Evolutionary conservation across 306 rosid genomes (phyloP).

Genomic region (Sicyos edulis): DNA sequence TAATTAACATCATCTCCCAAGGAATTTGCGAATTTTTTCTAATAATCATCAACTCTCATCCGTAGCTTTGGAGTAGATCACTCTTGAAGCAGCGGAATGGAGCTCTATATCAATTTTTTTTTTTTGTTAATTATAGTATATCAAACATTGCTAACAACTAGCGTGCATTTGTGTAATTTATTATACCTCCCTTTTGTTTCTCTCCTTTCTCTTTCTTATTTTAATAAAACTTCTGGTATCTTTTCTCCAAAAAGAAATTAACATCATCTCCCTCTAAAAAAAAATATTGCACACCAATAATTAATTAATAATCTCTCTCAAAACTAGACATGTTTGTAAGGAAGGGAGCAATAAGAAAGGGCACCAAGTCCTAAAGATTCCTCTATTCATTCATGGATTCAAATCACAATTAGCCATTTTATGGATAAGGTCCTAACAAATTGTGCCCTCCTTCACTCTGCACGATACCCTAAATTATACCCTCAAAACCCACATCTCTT

Average conservation of each 20-base stretch:
- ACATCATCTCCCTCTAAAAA: background rate
- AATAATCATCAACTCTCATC: too few relatives aligned
- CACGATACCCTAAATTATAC: constrained; percentile 15
- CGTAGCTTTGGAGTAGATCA: too few relatives aligned
- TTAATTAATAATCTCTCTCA: background rate
- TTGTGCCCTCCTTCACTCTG: constrained; percentile 11
- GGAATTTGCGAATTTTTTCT: too few relatives aligned
- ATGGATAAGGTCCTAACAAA: constrained; percentile 7
- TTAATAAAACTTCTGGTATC: too few relatives aligned
- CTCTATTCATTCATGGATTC: background rate
- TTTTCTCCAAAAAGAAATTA: too few relatives aligned
- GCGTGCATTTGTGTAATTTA: too few relatives aligned
- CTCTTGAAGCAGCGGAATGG: too few relatives aligned
- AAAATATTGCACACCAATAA: background rate
- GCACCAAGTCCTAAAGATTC: constrained; percentile 22
- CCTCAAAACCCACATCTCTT: background rate
- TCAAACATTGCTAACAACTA: too few relatives aligned
- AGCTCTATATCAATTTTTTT: too few relatives aligned
- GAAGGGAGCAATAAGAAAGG: constrained; percentile 16
- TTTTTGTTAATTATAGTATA: too few relatives aligned
- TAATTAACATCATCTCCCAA: background rate
- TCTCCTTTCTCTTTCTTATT: too few relatives aligned
- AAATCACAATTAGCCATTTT: background rate
- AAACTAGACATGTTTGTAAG: constrained; percentile 19
- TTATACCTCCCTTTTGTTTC: too few relatives aligned